Evolutionary conservation across 2,329 filamentous ascomycete genomes (phyloP).

Genomic region (Boeremia exigua): DNA sequence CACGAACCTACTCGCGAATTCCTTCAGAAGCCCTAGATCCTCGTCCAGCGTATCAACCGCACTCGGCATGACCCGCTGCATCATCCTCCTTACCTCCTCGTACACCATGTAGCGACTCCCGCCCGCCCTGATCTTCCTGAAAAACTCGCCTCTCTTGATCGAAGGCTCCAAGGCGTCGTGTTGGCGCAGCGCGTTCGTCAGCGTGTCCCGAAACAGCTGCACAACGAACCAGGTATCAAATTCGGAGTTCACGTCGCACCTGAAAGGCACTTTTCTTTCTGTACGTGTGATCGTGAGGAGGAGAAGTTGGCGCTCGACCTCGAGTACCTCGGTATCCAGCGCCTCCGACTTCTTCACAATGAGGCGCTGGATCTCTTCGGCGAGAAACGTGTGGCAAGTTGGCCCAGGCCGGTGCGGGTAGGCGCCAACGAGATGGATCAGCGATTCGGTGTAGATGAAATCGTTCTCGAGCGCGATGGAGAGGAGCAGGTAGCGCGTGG

Average conservation of each 20-base stretch:
- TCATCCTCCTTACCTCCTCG: slow-evolving; percentile 27
- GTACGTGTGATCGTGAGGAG: slow-evolving; percentile 23
- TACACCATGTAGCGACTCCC: slow-evolving; percentile 36
- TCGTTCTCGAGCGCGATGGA: slow-evolving; percentile 32
- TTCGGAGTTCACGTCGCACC: neutral
- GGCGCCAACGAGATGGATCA: slow-evolving; percentile 46
- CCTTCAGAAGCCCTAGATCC: neutral
- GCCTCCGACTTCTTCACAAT: slow-evolving; percentile 6
- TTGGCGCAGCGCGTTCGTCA: slow-evolving; percentile 26
- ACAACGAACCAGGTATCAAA: slow-evolving; percentile 36
- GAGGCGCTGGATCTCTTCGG: slow-evolving; percentile 18
- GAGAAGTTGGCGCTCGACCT: slow-evolving; percentile 27
- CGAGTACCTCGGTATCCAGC: slow-evolving; percentile 19
- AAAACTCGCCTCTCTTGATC: slow-evolving; percentile 31
- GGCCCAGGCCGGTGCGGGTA: slow-evolving; percentile 24
- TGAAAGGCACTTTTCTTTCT: neutral
- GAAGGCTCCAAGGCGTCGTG: slow-evolving; percentile 6
- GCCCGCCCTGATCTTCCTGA: slow-evolving; percentile 35
- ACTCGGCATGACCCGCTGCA: slow-evolving; percentile 23
- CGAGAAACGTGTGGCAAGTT: slow-evolving; percentile 13
- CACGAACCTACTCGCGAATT: slow-evolving; percentile 20
- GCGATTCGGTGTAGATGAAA: slow-evolving; percentile 45
- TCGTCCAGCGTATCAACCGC: slow-evolving; percentile 1
- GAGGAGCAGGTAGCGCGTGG: slow-evolving; percentile 43
- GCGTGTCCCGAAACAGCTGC: slow-evolving; percentile 40